Evolutionary conservation across 176 grass and related monocot species (phyloP).

Genomic region (Avena atlantica): DNA sequence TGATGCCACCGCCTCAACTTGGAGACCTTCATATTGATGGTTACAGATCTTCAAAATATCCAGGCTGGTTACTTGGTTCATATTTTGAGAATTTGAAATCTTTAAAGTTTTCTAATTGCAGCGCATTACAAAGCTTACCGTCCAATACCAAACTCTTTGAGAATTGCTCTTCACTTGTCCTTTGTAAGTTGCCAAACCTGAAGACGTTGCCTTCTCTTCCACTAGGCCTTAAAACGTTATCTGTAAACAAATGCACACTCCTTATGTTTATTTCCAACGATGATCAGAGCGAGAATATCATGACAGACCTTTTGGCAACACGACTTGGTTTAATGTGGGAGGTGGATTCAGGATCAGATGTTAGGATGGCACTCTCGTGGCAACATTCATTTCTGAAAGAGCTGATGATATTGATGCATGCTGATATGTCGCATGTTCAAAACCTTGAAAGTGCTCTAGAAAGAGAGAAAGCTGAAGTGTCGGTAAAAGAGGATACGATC

Average conservation of each 20-base stretch:
- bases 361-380: not conserved
- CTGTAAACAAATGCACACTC: not conserved
- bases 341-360: not conserved
- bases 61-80: too few relatives aligned
- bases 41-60: too few relatives aligned
- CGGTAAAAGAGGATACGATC: not conserved
- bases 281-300: not conserved
- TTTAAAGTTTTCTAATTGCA: too few relatives aligned
- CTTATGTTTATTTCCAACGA: not conserved
- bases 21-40: too few relatives aligned
- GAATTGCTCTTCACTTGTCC: too few relatives aligned
- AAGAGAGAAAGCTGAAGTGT: too few relatives aligned
- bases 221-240: not conserved
- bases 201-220: constrained; percentile 4
- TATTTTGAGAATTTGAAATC: too few relatives aligned
- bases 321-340: not conserved
- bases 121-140: too few relatives aligned
- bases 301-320: not conserved
- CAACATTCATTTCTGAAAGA: constrained; percentile 24
- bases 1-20: too few relatives aligned
- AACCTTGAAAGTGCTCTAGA: not conserved
- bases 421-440: constrained; percentile 1
- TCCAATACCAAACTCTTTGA: too few relatives aligned
- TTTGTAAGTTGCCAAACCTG: not conserved
- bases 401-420: not conserved